Evolutionary conservation across 768 basidiomycete genomes (phyloP).

Genomic region (Lactifluus rugatus): DNA sequence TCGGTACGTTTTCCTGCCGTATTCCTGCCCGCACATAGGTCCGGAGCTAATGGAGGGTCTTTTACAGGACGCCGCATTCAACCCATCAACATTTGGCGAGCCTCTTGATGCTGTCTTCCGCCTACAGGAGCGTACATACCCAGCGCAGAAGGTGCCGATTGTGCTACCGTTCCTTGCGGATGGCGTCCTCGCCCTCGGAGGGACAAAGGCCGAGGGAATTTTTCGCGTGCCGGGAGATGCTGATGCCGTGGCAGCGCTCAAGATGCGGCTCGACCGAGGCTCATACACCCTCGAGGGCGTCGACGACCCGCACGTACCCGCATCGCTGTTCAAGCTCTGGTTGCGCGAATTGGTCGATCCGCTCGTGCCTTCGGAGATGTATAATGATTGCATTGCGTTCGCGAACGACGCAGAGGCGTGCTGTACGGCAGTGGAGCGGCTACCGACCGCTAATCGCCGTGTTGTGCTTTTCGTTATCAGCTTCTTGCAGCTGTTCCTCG

Average conservation of each 20-base stretch:
- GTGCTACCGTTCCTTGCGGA: conserved; percentile 91
- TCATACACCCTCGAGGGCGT: conserved; percentile 85
- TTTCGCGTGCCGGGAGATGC: conserved; percentile 89
- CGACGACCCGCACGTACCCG: conserved; percentile 84
- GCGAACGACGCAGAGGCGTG: conserved; percentile 60
- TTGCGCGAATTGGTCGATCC: conserved; percentile 86
- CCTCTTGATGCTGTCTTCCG: conserved; percentile 76
- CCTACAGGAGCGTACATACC: conserved; percentile 79
- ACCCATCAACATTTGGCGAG: conserved; percentile 90
- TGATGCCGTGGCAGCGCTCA: conserved; percentile 81
- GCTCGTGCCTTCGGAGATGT: conserved; percentile 83
- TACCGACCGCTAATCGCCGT: conserved; percentile 79
- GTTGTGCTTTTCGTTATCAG: conserved; percentile 84
- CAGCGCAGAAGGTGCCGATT: conserved; percentile 77
- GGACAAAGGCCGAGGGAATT: conserved; percentile 78
- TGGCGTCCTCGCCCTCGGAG: conserved; percentile 82
- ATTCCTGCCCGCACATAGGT: background rate
- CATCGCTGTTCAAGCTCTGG: conserved; percentile 89
- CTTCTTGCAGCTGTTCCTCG: conserved; percentile 83
- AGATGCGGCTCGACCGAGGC: conserved; percentile 82
- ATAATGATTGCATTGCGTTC: conserved; percentile 76
- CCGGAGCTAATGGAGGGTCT: background rate
- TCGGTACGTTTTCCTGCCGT: conserved; percentile 39
- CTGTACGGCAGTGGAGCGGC: conserved; percentile 59
- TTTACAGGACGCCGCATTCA: conserved; percentile 79